Percentiles rank a stretch among this genome's conserved stretches.
Conservation (phyloP, 306 rosid genomes). For the Trifolium pratense region DNA sequence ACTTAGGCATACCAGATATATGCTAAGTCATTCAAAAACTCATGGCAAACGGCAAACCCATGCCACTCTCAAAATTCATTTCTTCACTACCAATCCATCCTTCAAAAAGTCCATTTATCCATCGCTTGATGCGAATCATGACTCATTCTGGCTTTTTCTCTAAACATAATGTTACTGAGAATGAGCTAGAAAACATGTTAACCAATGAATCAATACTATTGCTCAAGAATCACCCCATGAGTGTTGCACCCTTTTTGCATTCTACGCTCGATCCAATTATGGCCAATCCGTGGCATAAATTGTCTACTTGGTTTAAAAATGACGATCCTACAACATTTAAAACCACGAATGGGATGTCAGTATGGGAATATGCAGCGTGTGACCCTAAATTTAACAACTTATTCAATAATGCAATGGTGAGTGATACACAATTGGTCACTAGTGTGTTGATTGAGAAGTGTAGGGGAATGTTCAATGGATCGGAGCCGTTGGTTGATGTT, state of each 20-base stretch:
- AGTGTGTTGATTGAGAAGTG: conserved; percentile 23
- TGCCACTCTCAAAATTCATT: conserved; percentile 38
- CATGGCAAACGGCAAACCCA: conserved; percentile 43
- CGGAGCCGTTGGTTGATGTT: conserved; percentile 37
- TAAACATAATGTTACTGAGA: not conserved
- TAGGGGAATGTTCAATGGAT: not conserved
- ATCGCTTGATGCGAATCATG: conserved; percentile 36
- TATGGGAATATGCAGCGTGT: not conserved
- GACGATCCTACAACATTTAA: not conserved
- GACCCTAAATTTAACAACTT: not conserved
- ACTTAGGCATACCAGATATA: conserved; percentile 35
- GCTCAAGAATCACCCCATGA: conserved; percentile 1
- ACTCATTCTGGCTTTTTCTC: conserved; percentile 32
- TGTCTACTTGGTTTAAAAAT: conserved; percentile 28
- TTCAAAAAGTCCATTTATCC: not conserved
- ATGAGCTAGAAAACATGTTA: conserved; percentile 7
- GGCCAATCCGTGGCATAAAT: conserved; percentile 4
- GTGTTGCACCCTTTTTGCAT: not conserved
- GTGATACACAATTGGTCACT: not conserved
- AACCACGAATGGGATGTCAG: not conserved
- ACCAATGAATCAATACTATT: conserved; percentile 16
- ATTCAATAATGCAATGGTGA: conserved; percentile 20
- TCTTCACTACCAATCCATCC: conserved; percentile 31
- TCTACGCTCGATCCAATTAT: not conserved
- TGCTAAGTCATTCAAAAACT: too few species aligned